Base-by-base conservation (phyloP, 1,284 basidiomycete genomes). In the Polyporus tsugae region DNA sequence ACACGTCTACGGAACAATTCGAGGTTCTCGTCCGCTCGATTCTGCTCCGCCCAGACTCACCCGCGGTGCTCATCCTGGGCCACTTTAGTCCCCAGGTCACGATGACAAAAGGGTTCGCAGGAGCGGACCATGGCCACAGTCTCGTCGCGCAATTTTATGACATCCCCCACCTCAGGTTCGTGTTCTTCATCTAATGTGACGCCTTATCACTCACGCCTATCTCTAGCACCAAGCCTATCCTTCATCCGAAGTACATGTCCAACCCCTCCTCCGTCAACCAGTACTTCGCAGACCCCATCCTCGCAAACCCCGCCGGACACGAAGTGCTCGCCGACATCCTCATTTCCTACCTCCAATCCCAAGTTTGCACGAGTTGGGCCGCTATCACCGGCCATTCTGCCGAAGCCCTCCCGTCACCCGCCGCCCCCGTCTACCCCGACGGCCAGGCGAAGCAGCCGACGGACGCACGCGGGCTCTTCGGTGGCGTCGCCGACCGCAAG, bases 141-240 rank as follows among this genome's bases (percentile, higher is more conserved):
- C 83, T 93, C 63, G 95, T 98, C 4, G 94, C 96, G 0, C 95
- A 97, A 78, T 98, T 96, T 82, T 98, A 98, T 82, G 96, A 98
- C 77, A 88, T 98, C 38, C 95, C 96, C 0, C 94, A 98, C 78
- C 84, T 98, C 75, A 89, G 87, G 90, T 89, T n/a, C 35, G 13
- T n/a, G 11, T 58, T 17, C 53, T 35, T 0, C 13, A 49, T 25
- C 22, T 25, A 13, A 49, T 25, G 42, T 57, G 29, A 33, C 22
- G n/a, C 15, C 39, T 42, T 46, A 38, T 22, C 22, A 25, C 22
- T 64, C 33, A 62, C 49, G 7, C n/a, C 19, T 38, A 6, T 59
- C 41, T 49, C 10, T 70, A 95, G 91, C 79, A 87, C 89, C 69
- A 97, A 97, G 81, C 88, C 95, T 11, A 80, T 94, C 44, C 80